phyloP scores from a whole-genome alignment of 345 rosid genomes.

The Populus deltoides region DNA sequence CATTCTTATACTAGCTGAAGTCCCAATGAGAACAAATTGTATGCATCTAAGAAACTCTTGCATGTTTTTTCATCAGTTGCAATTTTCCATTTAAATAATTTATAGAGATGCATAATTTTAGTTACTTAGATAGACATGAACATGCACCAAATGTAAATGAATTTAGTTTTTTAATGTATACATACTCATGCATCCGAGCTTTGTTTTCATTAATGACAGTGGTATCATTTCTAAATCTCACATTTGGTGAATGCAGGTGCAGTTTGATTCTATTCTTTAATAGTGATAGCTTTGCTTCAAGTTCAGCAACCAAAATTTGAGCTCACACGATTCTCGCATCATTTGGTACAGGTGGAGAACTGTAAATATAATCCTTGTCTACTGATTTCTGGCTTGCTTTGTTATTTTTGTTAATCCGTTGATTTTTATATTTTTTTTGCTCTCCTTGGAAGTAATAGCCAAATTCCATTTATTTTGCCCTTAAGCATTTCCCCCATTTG shows the following conservation, averaged over 20 bases:
- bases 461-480: not conserved
- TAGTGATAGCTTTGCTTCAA: constrained; percentile 3
- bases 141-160: not conserved
- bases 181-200: not conserved
- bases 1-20: not conserved
- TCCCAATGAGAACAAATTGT: not conserved
- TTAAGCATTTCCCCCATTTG: not conserved
- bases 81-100: not conserved
- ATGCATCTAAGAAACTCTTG: not conserved
- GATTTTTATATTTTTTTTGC: constrained; percentile 20
- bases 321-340: not conserved
- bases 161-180: not conserved
- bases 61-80: not conserved
- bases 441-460: constrained; percentile 13
- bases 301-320: constrained; percentile 3
- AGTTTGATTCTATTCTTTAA: constrained; percentile 14
- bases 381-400: not conserved
- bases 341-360: constrained; percentile 21
- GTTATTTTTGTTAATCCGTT: constrained; percentile 6
- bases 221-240: constrained; percentile 7
- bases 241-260: constrained; percentile 25
- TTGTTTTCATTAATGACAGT: not conserved
- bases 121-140: not conserved
- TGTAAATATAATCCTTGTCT: constrained; percentile 26
- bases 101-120: not conserved